phyloP scores from a whole-genome alignment of 2,329 filamentous ascomycete species.

The Ophiocordyceps polyrhachis-furcata region DNA sequence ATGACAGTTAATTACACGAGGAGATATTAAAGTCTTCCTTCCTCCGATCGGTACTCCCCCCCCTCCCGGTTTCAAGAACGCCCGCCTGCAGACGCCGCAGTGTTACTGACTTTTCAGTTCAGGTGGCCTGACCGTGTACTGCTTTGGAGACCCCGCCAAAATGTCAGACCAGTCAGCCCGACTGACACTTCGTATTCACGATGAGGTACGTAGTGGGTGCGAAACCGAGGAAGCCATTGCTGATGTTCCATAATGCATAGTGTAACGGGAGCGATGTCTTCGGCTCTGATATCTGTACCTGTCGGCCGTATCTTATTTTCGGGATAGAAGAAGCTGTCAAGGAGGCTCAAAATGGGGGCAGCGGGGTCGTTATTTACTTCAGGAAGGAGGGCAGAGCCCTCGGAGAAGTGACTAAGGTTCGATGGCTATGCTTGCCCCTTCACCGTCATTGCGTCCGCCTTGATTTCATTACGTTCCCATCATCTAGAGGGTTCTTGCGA shows the following conservation, averaged over 20 bases:
- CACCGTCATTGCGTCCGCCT: background rate
- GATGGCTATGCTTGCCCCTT: slow-evolving; percentile 5
- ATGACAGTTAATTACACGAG: slow-evolving; percentile 60
- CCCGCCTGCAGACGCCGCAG: background rate
- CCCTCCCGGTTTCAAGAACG: background rate
- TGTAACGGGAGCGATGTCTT: slow-evolving; percentile 98
- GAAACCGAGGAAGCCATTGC: background rate
- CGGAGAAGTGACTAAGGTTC: slow-evolving; percentile 88
- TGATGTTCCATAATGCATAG: slow-evolving; percentile 34
- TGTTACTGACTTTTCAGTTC: slow-evolving; percentile 13
- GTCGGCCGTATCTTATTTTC: slow-evolving; percentile 86
- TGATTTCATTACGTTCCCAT: background rate
- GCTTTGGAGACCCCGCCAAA: slow-evolving; percentile 86
- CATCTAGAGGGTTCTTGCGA: background rate
- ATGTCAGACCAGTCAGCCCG: slow-evolving; percentile 73
- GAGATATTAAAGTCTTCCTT: slow-evolving; percentile 87
- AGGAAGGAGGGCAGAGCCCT: slow-evolving; percentile 89
- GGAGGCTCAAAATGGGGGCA: slow-evolving; percentile 84
- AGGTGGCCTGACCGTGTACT: slow-evolving; percentile 86
- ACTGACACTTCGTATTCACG: slow-evolving; percentile 67
- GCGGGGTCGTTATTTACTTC: slow-evolving; percentile 95
- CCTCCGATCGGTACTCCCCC: slow-evolving; percentile 62
- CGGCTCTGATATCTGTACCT: slow-evolving; percentile 94
- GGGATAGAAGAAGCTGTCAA: slow-evolving; percentile 96
- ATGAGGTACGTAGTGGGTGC: slow-evolving; percentile 26